Evolutionary conservation across 208 protist genomes (phyloP).

Genomic region (Trypanosomatidae sp.): DNA sequence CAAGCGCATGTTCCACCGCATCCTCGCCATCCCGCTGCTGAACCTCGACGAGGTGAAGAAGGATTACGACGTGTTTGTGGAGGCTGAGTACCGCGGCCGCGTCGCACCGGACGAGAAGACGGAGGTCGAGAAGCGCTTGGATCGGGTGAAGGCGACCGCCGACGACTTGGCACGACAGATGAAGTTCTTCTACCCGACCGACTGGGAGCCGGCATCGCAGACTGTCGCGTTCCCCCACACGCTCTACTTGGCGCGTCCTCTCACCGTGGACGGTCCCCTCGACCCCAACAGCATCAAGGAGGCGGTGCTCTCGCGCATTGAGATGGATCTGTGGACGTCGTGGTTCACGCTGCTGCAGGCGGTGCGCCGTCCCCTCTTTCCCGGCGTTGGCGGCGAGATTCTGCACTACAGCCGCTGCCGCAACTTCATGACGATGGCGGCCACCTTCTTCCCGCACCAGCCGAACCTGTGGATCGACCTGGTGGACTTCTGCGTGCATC

Average conservation of each 20-base stretch:
- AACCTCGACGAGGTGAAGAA: constrained; percentile 70
- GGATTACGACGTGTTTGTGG: constrained; percentile 75
- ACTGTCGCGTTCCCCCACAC: constrained; percentile 21
- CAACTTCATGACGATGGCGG: constrained; percentile 55
- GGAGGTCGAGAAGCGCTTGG: constrained; percentile 45
- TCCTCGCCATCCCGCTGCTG: constrained; percentile 70
- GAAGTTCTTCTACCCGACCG: constrained; percentile 33
- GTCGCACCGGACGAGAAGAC: constrained; percentile 57
- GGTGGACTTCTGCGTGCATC: constrained; percentile 35
- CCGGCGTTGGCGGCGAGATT: constrained; percentile 35
- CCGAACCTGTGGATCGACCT: constrained; percentile 37
- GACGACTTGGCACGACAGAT: constrained; percentile 34
- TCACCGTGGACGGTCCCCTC: constrained; percentile 18
- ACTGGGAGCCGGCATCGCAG: constrained; percentile 22
- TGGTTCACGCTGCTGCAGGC: constrained; percentile 56
- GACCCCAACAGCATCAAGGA: constrained; percentile 18
- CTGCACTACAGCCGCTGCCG: constrained; percentile 55
- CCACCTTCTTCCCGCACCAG: constrained; percentile 65
- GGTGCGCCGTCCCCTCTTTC: constrained; percentile 30
- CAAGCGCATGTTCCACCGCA: constrained; percentile 63
- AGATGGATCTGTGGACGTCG: constrained; percentile 57
- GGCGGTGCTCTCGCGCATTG: constrained; percentile 32
- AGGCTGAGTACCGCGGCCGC: constrained; percentile 50
- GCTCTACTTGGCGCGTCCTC: constrained; percentile 55
- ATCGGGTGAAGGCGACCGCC: constrained; percentile 39